Evolutionary conservation across 2,329 filamentous ascomycete genomes (phyloP), one percentile per base, ranked within the genome.

Genomic region (Cordyceps fumosorosea): DNA sequence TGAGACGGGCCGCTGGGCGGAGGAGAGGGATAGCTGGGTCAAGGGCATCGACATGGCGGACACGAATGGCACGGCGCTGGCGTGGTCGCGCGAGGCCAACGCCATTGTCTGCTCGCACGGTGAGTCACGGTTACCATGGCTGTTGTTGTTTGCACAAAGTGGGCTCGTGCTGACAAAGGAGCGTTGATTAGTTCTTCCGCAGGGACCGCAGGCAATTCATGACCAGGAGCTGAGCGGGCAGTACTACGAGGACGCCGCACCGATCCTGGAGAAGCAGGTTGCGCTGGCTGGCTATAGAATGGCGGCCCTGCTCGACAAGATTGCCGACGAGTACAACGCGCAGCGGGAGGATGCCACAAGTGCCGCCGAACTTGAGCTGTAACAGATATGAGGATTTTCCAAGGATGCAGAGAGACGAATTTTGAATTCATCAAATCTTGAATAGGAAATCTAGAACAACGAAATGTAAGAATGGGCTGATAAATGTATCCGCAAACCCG

Each of bases 241-340:
- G 40, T 90, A 90, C 72, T 89, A 84, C 68, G 78, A 84, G 37
- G 80, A 78, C 37, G 87, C 86, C 2, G 82, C 82, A n/a, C 84
- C 81, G 22, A 82, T 87, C 62, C 78, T 90, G 52, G 85, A 90
- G 72, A 70, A 83, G 63, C 84, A 88, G 70, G 78, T 91, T 64
- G 88, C 88, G 8, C 84, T 83, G 65, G 89, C 85, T 4, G 89
- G 89, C 12, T 89, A 85, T 71, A 81, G 89, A 55, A 78, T 91
- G 71, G 88, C 84, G 2, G 81, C 81, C 22, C 90, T 85, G 85
- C 74, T 90, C 64, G 86, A 89, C 69, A 74, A 80, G 67, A 85
- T 89, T 67, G 84, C 78, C 10, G 73, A 78, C n/a, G 69, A 68
- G 29, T 74, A 70, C 65, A 63, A 67, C 34, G 34, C 60, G 1